Evolutionary conservation across 2,329 filamentous ascomycete species (phyloP), one percentile per base, ranked within the genome.

Genomic region (Elsinoe fawcettii): DNA sequence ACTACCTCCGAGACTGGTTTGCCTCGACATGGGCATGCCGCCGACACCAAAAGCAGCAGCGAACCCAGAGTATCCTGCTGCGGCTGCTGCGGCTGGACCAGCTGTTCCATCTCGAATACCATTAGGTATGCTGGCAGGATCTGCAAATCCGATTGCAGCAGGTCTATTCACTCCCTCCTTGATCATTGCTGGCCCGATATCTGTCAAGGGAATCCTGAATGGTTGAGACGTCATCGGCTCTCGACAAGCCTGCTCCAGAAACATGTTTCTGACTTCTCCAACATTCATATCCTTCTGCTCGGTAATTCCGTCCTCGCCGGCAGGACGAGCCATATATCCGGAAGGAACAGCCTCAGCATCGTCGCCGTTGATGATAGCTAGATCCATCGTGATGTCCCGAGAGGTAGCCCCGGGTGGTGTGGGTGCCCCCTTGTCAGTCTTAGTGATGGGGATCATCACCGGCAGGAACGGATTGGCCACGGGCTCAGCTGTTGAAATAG

Each of bases 341-440:
- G 54, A 16, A 12, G 55, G 55, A 53, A 36, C 43, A 12, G 58
- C 47, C 34, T 63, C 61, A 12, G 63, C 61, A 36, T 65, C 66
- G n/a, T 62, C 63, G 5, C 64, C 63, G 14, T 63, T 63, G 73
- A 79, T 78, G 63, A 78, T 69, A 47, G 72, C 72, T 41, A 79
- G 68, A 55, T 80, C 77, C 56, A 74, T 73, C 22, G 78, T 76
- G 12, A 74, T 65, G 37, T 79, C 77, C 25, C 72, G 64, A 9
- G 68, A 61, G 11, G 66, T 66, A 14, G 78, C 71, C 0, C 73
- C 64, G 2, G 74, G 68, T 18, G 76, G 75, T 14, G 75, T 67
- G 2, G 77, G 76, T 0, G 75, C 75, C 6, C 75, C 70, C 43
- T 77, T 76, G 60, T 77, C 76, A 49, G 69, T 69, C 54, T 77